Conservation (phyloP, 805 yeast species). For the Kodamaea sagamina region DNA sequence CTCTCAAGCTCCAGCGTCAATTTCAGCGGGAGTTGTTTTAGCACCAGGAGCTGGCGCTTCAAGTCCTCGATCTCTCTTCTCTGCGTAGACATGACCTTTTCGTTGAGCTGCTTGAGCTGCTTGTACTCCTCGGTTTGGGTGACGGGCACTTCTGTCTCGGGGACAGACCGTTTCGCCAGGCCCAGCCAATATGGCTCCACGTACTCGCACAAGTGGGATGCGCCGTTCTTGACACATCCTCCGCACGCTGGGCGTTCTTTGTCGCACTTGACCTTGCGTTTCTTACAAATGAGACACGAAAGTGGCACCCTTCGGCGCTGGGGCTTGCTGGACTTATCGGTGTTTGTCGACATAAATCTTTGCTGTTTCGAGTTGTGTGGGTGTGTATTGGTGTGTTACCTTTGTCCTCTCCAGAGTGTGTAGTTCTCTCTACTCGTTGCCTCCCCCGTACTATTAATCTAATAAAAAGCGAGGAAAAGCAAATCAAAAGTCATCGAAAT, state of each 20-base stretch:
- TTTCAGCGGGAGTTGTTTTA: constrained; percentile 16
- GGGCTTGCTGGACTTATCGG: constrained; percentile 13
- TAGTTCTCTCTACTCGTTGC: no score
- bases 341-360: not conserved
- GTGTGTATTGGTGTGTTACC: no score
- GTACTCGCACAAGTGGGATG: constrained; percentile 42
- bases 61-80: constrained; percentile 35
- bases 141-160: constrained; percentile 3
- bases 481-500: not conserved
- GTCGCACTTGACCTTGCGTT: constrained; percentile 47
- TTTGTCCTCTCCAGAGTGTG: no score
- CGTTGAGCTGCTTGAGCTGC: constrained; percentile 20
- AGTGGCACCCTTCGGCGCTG: constrained; percentile 41
- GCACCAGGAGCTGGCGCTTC: constrained; percentile 27
- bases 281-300: constrained; percentile 42
- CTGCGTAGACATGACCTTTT: constrained; percentile 27
- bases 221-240: constrained; percentile 44
- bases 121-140: constrained; percentile 21
- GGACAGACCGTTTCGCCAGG: not conserved
- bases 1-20: constrained; percentile 1
- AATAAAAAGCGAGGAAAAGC: not conserved
- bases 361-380: no score
- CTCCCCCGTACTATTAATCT: no score
- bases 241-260: constrained; percentile 42
- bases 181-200: constrained; percentile 41